These are phyloP conservation scores for Fusarium devonianum DNA, from an alignment of 2,329 filamentous ascomycete species.

Conservation along the genomic window DNA sequence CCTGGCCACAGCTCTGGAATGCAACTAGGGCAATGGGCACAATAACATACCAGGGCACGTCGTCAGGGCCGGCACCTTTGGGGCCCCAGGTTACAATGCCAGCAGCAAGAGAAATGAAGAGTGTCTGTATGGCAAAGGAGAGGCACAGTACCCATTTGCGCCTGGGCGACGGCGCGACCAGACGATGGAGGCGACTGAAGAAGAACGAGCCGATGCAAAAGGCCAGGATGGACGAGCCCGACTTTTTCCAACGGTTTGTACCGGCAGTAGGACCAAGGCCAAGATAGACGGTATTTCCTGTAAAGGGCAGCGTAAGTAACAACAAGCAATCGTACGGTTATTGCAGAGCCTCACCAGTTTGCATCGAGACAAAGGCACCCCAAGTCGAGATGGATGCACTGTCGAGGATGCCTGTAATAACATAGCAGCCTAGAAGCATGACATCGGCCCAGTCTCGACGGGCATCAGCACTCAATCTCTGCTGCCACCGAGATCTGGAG, in stretches of 20 bases:
- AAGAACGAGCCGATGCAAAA: conserved; percentile 77
- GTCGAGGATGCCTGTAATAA: conserved; percentile 80
- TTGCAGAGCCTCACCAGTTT: conserved; percentile 69
- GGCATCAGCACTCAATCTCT: conserved; percentile 33
- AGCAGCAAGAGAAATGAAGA: conserved; percentile 60
- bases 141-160: conserved; percentile 70
- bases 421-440: conserved; percentile 74
- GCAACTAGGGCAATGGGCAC: conserved; percentile 74
- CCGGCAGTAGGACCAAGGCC: conserved; percentile 69
- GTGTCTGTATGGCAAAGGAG: conserved; percentile 63
- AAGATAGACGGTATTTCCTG: conserved; percentile 80
- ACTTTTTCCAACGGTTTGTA: conserved; percentile 57
- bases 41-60: conserved; percentile 65
- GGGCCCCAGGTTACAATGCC: conserved; percentile 59
- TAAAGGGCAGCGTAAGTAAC: not conserved
- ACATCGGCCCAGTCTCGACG: conserved; percentile 69
- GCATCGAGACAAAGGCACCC: conserved; percentile 85
- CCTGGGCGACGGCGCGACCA: conserved; percentile 56
- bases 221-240: conserved; percentile 70
- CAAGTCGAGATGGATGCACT: conserved; percentile 78
- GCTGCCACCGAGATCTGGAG: conserved; percentile 28
- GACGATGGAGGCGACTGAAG: conserved; percentile 73
- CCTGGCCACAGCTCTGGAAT: conserved; percentile 81
- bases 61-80: conserved; percentile 48
- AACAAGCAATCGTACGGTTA: not conserved